A percentile compares a stretch with the other conserved stretches of the same genome.
phyloP scores from a whole-genome alignment of 345 rosid species.

The Eutrema heterophyllum region DNA sequence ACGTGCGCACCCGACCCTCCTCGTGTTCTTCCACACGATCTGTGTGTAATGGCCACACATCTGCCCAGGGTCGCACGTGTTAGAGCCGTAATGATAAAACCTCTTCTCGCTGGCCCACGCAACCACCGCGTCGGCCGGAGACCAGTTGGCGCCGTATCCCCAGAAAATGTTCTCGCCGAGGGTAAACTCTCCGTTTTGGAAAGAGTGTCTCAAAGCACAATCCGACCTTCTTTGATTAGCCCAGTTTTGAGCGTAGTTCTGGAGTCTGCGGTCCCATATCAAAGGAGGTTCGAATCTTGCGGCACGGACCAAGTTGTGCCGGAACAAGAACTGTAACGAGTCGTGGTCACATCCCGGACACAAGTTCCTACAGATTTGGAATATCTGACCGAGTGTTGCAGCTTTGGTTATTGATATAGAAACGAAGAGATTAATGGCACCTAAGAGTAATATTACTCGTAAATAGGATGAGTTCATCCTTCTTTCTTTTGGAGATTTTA shows the following conservation, averaged over 20 bases:
- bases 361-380: constrained; percentile 47
- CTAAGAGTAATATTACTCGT: constrained; percentile 27
- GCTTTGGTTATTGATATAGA: constrained; percentile 18
- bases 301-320: constrained; percentile 66
- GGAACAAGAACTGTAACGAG: constrained; percentile 61
- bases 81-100: constrained; percentile 50
- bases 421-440: constrained; percentile 20
- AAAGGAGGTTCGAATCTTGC: constrained; percentile 61
- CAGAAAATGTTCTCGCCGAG: constrained; percentile 79
- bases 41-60: constrained; percentile 92
- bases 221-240: constrained; percentile 59
- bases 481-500: background rate
- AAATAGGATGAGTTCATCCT: constrained; percentile 36
- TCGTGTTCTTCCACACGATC: constrained; percentile 68
- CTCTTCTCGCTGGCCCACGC: constrained; percentile 77
- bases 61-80: constrained; percentile 53
- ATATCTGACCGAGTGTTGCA: constrained; percentile 27
- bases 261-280: constrained; percentile 66
- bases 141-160: constrained; percentile 73
- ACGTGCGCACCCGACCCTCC: constrained; percentile 70
- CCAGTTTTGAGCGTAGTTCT: constrained; percentile 73
- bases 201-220: constrained; percentile 63
- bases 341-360: constrained; percentile 70
- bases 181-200: constrained; percentile 51
- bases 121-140: constrained; percentile 56